Conservation (phyloP, 2,329 filamentous ascomycete genomes). For the Mycosphaerelloides madeirae region DNA sequence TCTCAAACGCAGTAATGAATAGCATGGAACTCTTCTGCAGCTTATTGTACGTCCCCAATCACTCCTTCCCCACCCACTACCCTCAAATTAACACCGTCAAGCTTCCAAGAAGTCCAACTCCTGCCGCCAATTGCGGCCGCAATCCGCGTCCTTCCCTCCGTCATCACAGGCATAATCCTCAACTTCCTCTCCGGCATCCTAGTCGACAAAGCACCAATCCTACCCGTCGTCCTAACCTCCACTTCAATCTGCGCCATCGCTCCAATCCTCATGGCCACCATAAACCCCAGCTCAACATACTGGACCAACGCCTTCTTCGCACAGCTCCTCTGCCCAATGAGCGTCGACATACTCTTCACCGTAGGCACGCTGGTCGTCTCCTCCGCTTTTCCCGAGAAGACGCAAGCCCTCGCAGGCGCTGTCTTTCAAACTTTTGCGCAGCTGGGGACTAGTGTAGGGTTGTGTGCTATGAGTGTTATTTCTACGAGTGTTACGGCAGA, state of each 20-base stretch:
- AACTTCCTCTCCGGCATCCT: conserved; percentile 23
- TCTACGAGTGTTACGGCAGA: conserved; percentile 26
- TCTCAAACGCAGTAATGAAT: conserved; percentile 37
- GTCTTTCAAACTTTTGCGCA: conserved; percentile 45
- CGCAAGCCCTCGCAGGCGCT: conserved; percentile 42
- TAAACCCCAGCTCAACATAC: conserved; percentile 45
- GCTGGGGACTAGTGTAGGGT: conserved; percentile 39
- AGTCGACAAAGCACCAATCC: conserved; percentile 17
- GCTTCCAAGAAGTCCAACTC: conserved; percentile 24
- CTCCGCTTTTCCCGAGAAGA: conserved; percentile 36
- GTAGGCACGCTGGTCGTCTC: conserved; percentile 43
- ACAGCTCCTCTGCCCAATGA: conserved; percentile 17
- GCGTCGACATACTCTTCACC: conserved; percentile 34
- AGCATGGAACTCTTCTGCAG: conserved; percentile 27
- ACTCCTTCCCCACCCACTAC: neutral
- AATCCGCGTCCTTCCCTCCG: conserved; percentile 44
- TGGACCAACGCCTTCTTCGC: conserved; percentile 35
- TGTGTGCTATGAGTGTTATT: conserved; percentile 38
- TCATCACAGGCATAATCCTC: conserved; percentile 43
- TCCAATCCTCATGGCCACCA: conserved; percentile 46
- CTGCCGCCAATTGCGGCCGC: conserved; percentile 17
- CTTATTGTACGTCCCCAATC: conserved; percentile 7
- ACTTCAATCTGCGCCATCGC: conserved; percentile 26
- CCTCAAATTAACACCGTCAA: neutral
- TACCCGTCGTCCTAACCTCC: conserved; percentile 11